phyloP scores from a whole-genome alignment of 1,284 basidiomycete genomes.

The Rhodotorula sp. region DNA sequence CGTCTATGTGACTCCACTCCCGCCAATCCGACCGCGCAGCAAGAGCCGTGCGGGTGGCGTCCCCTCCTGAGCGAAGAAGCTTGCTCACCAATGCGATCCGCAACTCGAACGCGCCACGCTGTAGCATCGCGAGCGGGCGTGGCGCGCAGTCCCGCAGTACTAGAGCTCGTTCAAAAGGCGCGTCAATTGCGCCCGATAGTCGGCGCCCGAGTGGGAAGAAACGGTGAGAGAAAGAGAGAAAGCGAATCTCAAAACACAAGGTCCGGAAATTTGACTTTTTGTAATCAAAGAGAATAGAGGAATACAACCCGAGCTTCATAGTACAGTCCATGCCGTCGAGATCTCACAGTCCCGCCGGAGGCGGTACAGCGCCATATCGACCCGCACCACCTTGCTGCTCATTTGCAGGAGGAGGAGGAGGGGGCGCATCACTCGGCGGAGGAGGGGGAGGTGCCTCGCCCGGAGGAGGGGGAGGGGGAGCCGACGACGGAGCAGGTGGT shows the following conservation, averaged over 20 bases:
- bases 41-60: no score
- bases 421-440: conserved; percentile 1
- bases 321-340: neutral
- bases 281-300: neutral
- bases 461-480: neutral
- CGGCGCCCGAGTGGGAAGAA: neutral
- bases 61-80: no score
- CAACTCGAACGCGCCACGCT: no score
- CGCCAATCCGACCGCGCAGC: no score
- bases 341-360: conserved; percentile 18
- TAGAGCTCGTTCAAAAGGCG: no score
- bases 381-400: conserved; percentile 10
- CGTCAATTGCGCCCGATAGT: neutral
- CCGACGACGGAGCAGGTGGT: neutral
- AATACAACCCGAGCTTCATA: neutral
- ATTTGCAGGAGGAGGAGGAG: conserved; percentile 4
- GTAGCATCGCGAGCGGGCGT: no score
- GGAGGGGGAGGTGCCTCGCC: conserved; percentile 4
- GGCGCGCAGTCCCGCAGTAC: no score
- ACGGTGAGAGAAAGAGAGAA: neutral
- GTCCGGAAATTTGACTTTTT: no score
- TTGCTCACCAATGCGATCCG: no score
- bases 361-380: conserved; percentile 23
- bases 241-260: neutral
- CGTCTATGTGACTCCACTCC: no score